Evolutionary conservation across 2,329 filamentous ascomycete species (phyloP).

Genomic region (Cercospora sp.): DNA sequence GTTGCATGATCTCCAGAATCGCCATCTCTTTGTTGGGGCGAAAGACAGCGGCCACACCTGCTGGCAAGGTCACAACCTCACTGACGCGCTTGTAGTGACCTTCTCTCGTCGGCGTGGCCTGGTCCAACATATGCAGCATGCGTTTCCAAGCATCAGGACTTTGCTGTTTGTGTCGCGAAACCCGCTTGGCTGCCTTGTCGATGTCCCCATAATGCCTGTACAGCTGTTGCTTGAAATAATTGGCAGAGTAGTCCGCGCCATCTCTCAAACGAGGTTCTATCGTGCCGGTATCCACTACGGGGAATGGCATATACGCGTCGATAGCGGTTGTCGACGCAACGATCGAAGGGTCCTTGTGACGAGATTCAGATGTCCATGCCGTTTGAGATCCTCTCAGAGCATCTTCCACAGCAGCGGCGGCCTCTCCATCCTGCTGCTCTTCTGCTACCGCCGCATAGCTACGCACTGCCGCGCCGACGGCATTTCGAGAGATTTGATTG

Average conservation of each 20-base stretch:
- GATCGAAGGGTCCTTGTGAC: background rate
- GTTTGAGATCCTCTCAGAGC: background rate
- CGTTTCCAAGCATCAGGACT: conserved; percentile 22
- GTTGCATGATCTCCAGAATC: conserved; percentile 36
- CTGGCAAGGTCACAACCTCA: conserved; percentile 30
- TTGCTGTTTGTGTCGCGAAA: conserved; percentile 14
- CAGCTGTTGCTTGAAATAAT: conserved; percentile 6
- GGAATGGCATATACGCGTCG: background rate
- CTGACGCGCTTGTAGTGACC: conserved; percentile 23
- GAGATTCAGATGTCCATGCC: background rate
- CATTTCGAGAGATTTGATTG: background rate
- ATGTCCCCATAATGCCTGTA: background rate
- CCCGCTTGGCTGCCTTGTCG: background rate
- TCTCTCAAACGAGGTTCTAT: background rate
- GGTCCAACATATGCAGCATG: conserved; percentile 23
- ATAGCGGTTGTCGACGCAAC: background rate
- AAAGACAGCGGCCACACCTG: conserved; percentile 26
- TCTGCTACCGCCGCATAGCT: background rate
- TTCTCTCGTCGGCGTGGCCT: conserved; percentile 16
- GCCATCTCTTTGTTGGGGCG: conserved; percentile 21
- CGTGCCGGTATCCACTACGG: background rate
- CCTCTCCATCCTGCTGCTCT: background rate
- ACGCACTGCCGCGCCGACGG: background rate
- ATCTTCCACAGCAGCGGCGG: background rate
- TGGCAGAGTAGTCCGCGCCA: background rate